Conservation (phyloP, 2,329 filamentous ascomycete species). For the Fusarium stilboides region DNA sequence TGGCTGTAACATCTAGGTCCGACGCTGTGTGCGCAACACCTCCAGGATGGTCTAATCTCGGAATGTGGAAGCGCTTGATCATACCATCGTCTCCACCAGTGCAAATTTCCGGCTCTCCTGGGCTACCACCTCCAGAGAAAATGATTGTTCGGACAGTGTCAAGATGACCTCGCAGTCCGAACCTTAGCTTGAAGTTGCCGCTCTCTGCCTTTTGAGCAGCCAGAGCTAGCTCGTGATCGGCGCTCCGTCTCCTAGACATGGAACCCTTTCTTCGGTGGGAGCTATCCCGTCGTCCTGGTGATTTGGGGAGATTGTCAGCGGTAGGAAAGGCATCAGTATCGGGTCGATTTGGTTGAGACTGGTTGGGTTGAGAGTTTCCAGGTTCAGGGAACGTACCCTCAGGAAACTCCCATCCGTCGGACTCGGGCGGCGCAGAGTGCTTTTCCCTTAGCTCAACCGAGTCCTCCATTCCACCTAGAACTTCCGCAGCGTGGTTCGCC, state of each 20-base stretch:
- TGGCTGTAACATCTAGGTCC: constrained; percentile 91
- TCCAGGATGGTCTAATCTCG: constrained; percentile 76
- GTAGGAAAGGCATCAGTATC: constrained; percentile 91
- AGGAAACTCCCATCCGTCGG: constrained; percentile 94
- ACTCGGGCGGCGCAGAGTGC: constrained; percentile 62
- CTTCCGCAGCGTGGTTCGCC: constrained; percentile 59
- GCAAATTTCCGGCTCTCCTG: constrained; percentile 96
- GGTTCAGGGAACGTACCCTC: constrained; percentile 78
- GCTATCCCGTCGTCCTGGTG: constrained; percentile 77
- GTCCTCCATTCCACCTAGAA: constrained; percentile 57
- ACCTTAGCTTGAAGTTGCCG: constrained; percentile 90
- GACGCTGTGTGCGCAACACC: constrained; percentile 69
- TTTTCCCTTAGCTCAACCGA: constrained; percentile 64
- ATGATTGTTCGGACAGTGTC: constrained; percentile 95
- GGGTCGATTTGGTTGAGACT: constrained; percentile 73
- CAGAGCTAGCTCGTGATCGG: constrained; percentile 75
- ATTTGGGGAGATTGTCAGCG: constrained; percentile 85
- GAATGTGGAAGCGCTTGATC: constrained; percentile 97
- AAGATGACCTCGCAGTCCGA: constrained; percentile 91
- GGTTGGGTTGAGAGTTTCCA: constrained; percentile 61
- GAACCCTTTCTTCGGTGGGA: constrained; percentile 87
- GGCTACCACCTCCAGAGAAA: constrained; percentile 96
- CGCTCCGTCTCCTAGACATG: constrained; percentile 78
- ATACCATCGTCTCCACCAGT: constrained; percentile 96
- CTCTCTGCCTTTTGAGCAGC: constrained; percentile 74